Percentiles rank a stretch among this genome's conserved stretches.
Conservation (phyloP, 139 green algal species). For the Micromonas pusilla region DNA sequence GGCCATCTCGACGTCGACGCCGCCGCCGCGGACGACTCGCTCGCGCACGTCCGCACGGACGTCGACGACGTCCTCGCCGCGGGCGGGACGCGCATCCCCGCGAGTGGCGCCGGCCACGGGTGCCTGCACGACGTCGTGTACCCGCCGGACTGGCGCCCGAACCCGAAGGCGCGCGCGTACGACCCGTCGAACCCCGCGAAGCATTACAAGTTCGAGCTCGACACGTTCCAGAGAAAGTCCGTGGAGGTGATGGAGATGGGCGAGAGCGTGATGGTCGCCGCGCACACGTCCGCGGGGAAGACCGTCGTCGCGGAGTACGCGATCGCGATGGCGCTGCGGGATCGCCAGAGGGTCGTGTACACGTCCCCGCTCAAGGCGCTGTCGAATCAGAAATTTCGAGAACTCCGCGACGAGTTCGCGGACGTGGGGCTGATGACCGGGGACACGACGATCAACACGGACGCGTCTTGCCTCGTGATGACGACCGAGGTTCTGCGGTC, state of each 20-base stretch:
- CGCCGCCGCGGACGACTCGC: too few relatives aligned
- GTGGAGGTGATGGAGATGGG: slow-evolving; percentile 58
- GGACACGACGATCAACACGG: slow-evolving; percentile 84
- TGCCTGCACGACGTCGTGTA: slow-evolving; percentile 43
- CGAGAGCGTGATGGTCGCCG: slow-evolving; percentile 49
- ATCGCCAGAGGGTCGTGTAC: slow-evolving; percentile 58
- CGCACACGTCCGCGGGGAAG: slow-evolving; percentile 79
- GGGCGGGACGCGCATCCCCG: slow-evolving; percentile 16
- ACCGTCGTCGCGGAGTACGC: slow-evolving; percentile 77
- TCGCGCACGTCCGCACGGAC: neutral
- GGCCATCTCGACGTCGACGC: too few relatives aligned
- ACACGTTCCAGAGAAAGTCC: slow-evolving; percentile 72
- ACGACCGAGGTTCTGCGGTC: slow-evolving; percentile 95
- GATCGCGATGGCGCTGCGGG: slow-evolving; percentile 66
- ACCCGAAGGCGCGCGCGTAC: neutral
- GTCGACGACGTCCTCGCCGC: neutral
- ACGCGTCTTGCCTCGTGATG: slow-evolving; percentile 91
- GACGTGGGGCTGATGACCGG: slow-evolving; percentile 86
- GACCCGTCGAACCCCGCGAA: slow-evolving; percentile 36
- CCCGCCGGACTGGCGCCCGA: slow-evolving; percentile 19
- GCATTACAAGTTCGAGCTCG: slow-evolving; percentile 59
- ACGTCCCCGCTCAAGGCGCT: slow-evolving; percentile 61
- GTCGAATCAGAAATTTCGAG: slow-evolving; percentile 73
- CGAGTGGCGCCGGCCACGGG: slow-evolving; percentile 29
- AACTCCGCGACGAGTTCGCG: slow-evolving; percentile 75